phyloP scores from a whole-genome alignment of 768 basidiomycete species.

The Phlebiopsis flavidoalba region DNA sequence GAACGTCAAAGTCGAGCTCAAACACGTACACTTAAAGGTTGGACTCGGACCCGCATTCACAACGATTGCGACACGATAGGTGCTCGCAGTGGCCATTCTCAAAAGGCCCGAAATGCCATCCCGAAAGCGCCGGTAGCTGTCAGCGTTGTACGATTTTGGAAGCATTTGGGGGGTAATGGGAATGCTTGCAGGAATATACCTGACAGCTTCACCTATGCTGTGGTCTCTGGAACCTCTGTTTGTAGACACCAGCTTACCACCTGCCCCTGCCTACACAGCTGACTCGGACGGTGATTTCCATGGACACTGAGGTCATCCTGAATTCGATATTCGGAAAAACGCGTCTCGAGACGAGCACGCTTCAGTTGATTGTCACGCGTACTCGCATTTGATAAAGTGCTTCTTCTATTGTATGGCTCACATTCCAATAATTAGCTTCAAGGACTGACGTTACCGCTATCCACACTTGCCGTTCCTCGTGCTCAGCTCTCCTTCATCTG shows the following conservation, averaged over 20 bases:
- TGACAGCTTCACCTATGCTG: conserved; percentile 34
- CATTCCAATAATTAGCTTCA: conserved; percentile 51
- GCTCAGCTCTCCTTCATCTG: conserved; percentile 50
- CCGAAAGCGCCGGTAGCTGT: conserved; percentile 21
- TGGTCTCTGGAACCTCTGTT: neutral
- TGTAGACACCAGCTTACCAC: neutral
- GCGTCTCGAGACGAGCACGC: too few species aligned
- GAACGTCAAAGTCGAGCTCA: conserved; percentile 11
- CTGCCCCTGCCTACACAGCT: neutral
- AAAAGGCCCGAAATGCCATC: conserved; percentile 20
- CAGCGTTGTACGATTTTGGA: conserved; percentile 48
- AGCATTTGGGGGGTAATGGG: conserved; percentile 40
- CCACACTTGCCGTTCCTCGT: conserved; percentile 65
- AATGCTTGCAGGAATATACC: conserved; percentile 36
- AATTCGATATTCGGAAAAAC: too few species aligned
- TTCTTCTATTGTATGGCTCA: too few species aligned
- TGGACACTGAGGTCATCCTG: too few species aligned
- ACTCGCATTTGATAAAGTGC: too few species aligned
- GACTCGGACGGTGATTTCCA: neutral
- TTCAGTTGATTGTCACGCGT: too few species aligned
- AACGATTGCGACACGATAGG: conserved; percentile 45
- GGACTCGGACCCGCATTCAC: conserved; percentile 44
- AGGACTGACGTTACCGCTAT: conserved; percentile 74
- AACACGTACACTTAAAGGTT: conserved; percentile 28
- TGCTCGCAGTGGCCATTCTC: conserved; percentile 34